Evolutionary conservation across 75 land plant species (phyloP), one percentile per base, ranked within the genome.

Genomic region (Pinus albicaulis): DNA sequence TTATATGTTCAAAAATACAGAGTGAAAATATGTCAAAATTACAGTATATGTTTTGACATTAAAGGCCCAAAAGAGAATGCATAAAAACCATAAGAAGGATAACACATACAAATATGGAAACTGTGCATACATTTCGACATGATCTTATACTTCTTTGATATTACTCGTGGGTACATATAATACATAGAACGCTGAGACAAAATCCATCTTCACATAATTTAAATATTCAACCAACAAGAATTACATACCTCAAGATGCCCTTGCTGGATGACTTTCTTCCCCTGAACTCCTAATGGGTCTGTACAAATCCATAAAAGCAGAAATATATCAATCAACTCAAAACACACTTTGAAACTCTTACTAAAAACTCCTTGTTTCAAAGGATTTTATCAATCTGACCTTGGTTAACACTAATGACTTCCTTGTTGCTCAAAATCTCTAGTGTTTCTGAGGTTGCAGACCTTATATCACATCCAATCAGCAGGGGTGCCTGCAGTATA

Each of bases 391-490:
- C 23, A 77, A 25, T 20, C 24, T 68, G 72, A 92, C 92, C 96
- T 90, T 94, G 95, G 76, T 94, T 92, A 22, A 94, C 89, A 55
- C 79, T 82, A 76, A 94, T 90, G 31, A 92, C 95, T 76, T 94
- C 98, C 61, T 68, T 53, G 73, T 94, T 94, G 41, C 89, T 74
- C 7, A 92, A 59, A 63, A 94, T 88, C 63, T 78, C 84, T 7
- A 82, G 55, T 26, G 89, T 84, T 48, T 94, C 97, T 12, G 52
- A 52, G 52, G 70, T 79, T 69, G 89, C 83, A 69, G 81, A 81
- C 65, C 92, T 80, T 38, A 92, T 74, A 82, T 94, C 97, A 80
- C 95, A 94, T 28, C 97, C 97, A 72, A 94, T 80, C 55, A 94
- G 48, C 23, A 94, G 86, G 52, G 97, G 97, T 25, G 97, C 92